Conservation (phyloP, 768 basidiomycete species). For the Serendipita sp. region DNA sequence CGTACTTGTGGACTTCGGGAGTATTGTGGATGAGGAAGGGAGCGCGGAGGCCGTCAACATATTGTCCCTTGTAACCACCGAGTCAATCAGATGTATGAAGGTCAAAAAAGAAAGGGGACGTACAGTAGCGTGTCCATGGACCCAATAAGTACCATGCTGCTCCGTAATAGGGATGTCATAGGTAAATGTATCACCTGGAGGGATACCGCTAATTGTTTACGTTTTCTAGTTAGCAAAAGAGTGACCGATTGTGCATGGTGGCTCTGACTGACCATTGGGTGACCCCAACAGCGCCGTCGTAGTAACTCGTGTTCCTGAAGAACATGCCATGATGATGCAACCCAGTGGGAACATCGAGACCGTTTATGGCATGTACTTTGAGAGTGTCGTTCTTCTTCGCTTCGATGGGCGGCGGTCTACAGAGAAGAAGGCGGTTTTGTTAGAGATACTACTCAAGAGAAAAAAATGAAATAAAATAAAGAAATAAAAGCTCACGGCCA, state of each 20-base stretch:
- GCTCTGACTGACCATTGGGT: slow-evolving; percentile 54
- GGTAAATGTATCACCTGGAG: slow-evolving; percentile 49
- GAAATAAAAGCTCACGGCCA: slow-evolving; percentile 60
- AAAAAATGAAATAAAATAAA: background rate
- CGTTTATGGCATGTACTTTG: slow-evolving; percentile 60
- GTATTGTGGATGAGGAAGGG: slow-evolving; percentile 55
- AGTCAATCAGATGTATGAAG: background rate
- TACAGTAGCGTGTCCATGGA: slow-evolving; percentile 49
- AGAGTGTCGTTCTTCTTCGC: slow-evolving; percentile 57
- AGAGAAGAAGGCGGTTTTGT: background rate
- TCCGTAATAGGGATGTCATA: slow-evolving; percentile 58
- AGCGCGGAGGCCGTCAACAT: slow-evolving; percentile 84
- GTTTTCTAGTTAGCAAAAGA: background rate
- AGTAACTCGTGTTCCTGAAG: slow-evolving; percentile 75
- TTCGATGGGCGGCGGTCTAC: slow-evolving; percentile 67
- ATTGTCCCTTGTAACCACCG: slow-evolving; percentile 45
- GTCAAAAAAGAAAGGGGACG: slow-evolving; percentile 12
- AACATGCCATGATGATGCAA: slow-evolving; percentile 94
- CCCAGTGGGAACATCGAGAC: slow-evolving; percentile 45
- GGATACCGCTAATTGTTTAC: slow-evolving; percentile 44
- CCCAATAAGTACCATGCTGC: slow-evolving; percentile 73
- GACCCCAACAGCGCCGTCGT: slow-evolving; percentile 73
- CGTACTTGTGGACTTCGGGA: slow-evolving; percentile 48
- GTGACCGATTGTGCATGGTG: background rate
- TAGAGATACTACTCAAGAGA: background rate